These are phyloP conservation scores for Dicorynia guianensis DNA, from an alignment of 306 rosid species.

Conservation along the genomic window DNA sequence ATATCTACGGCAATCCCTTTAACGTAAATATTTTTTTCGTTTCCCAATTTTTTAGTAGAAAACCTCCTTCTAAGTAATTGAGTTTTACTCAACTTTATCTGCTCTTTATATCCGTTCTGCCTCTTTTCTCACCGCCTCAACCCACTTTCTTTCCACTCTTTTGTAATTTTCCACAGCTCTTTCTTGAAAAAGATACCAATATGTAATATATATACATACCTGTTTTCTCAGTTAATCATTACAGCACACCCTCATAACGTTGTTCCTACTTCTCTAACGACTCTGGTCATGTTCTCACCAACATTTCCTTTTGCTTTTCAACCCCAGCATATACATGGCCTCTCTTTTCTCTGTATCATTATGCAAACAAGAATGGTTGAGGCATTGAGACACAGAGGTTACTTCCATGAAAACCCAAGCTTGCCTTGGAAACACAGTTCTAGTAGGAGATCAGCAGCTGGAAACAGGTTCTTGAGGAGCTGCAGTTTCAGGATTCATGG, in stretches of 20 bases:
- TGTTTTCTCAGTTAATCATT: too few relatives aligned
- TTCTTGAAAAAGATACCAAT: background rate
- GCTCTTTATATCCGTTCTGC: constrained; percentile 19
- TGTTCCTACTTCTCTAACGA: too few relatives aligned
- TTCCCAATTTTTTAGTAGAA: too few relatives aligned
- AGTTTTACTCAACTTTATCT: background rate
- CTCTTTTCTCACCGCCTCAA: constrained; percentile 44
- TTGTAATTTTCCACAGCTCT: background rate
- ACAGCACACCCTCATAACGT: too few relatives aligned
- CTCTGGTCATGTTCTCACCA: background rate
- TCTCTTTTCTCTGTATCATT: background rate
- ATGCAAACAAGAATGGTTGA: background rate
- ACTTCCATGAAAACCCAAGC: background rate
- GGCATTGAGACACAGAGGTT: background rate
- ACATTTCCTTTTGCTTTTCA: background rate
- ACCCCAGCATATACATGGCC: background rate
- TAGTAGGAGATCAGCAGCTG: constrained; percentile 2
- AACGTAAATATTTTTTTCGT: too few relatives aligned
- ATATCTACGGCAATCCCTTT: too few relatives aligned
- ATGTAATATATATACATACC: too few relatives aligned
- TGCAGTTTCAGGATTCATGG: constrained; percentile 37
- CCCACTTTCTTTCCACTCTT: constrained; percentile 25
- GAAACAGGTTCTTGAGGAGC: constrained; percentile 19
- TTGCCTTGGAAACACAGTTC: constrained; percentile 29
- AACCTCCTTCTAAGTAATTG: too few relatives aligned